Conservation (phyloP, 306 rosid species). For the Fagus sylvatica region DNA sequence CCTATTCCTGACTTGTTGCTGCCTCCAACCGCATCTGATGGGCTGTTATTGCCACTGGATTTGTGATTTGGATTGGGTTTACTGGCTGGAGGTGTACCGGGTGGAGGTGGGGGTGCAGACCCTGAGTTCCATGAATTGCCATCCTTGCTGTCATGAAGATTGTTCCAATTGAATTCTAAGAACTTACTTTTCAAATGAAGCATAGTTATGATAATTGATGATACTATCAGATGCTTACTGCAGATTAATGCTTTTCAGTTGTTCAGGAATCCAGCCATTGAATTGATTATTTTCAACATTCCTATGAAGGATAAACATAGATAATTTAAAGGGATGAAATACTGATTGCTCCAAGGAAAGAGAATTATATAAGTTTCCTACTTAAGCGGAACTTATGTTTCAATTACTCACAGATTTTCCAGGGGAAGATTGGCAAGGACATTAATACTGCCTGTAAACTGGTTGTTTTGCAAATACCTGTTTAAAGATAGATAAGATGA, state of each 20-base stretch:
- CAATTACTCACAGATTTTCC: slow-evolving; percentile 56
- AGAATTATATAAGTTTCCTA: slow-evolving; percentile 15
- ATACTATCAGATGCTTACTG: slow-evolving; percentile 57
- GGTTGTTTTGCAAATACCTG: slow-evolving; percentile 90
- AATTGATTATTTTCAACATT: slow-evolving; percentile 80
- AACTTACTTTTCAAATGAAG: slow-evolving; percentile 10
- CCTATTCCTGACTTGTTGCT: slow-evolving; percentile 85
- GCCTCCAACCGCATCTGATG: slow-evolving; percentile 51
- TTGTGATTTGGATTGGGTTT: slow-evolving; percentile 47
- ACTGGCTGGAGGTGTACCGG: slow-evolving; percentile 76
- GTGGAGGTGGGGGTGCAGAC: slow-evolving; percentile 98
- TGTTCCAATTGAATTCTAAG: slow-evolving; percentile 27
- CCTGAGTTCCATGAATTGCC: slow-evolving; percentile 90
- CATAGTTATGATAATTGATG: slow-evolving; percentile 6
- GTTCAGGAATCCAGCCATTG: slow-evolving; percentile 90
- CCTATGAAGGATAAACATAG: slow-evolving; percentile 50
- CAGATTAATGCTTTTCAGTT: slow-evolving; percentile 61
- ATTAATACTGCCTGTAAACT: slow-evolving; percentile 78
- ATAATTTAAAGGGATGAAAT: slow-evolving; percentile 13
- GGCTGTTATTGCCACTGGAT: slow-evolving; percentile 42
- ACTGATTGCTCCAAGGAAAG: slow-evolving; percentile 3
- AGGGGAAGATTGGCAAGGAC: slow-evolving; percentile 88
- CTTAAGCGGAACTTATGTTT: slow-evolving; percentile 18
- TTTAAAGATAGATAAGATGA: slow-evolving; percentile 26
- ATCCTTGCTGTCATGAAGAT: slow-evolving; percentile 54